phyloP scores from a whole-genome alignment of 2,329 filamentous ascomycete species.

The Colletotrichum plurivorum region DNA sequence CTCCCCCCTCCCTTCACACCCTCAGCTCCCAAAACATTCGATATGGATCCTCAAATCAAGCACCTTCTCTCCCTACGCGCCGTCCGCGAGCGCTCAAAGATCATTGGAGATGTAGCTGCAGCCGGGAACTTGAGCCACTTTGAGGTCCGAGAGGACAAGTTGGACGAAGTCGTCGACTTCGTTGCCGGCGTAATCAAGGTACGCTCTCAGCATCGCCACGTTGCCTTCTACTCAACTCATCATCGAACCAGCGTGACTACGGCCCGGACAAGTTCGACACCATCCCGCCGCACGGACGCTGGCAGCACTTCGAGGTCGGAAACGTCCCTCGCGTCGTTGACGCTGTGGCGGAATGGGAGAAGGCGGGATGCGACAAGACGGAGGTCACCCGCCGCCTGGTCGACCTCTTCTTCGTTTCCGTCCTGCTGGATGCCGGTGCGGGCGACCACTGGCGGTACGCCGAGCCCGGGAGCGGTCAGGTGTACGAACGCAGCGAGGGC shows the following conservation, averaged over 20 bases:
- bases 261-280: constrained; percentile 60
- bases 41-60: constrained; percentile 42
- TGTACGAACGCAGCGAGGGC: constrained; percentile 62
- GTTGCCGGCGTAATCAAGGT: constrained; percentile 60
- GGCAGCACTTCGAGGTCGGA: constrained; percentile 75
- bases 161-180: constrained; percentile 57
- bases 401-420: constrained; percentile 74
- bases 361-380: constrained; percentile 54
- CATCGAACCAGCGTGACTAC: constrained; percentile 60
- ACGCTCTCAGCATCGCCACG: constrained; percentile 8
- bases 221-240: neutral
- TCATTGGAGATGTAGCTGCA: constrained; percentile 54
- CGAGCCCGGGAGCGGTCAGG: constrained; percentile 53
- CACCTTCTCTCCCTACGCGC: constrained; percentile 55
- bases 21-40: neutral
- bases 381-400: constrained; percentile 68
- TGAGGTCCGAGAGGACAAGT: constrained; percentile 53
- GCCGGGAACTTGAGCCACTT: constrained; percentile 57
- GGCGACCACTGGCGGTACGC: constrained; percentile 63
- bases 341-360: constrained; percentile 61
- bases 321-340: constrained; percentile 62
- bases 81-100: constrained; percentile 52
- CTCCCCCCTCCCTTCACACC: too few relatives aligned
- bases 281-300: constrained; percentile 70
- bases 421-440: constrained; percentile 69